phyloP scores from a whole-genome alignment of 1,284 basidiomycete species.

The Marasmius fiardii region DNA sequence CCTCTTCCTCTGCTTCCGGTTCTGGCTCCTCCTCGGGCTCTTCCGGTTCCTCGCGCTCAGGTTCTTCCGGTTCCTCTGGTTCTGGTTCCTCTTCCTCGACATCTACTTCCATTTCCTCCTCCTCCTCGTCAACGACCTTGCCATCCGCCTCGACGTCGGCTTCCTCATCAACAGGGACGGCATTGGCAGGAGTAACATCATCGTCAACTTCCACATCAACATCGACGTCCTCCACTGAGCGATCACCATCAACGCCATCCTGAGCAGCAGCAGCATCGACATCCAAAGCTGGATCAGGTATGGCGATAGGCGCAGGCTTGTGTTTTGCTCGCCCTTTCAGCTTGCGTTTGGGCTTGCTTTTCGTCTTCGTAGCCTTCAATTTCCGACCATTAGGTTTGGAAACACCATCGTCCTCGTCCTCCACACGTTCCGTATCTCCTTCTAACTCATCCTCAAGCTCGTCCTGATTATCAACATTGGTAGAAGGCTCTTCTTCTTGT shows the following conservation, averaged over 20 bases:
- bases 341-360: neutral
- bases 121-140: conserved; percentile 15
- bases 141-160: conserved; percentile 2
- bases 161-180: neutral
- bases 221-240: neutral
- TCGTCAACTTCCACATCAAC: conserved; percentile 5
- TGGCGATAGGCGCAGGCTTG: neutral
- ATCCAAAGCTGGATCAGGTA: neutral
- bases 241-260: neutral
- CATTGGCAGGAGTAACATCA: neutral
- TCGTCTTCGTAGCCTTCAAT: neutral
- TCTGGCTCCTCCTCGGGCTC: conserved; percentile 4
- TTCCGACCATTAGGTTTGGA: conserved; percentile 1
- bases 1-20: conserved; percentile 37
- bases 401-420: neutral
- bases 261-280: neutral
- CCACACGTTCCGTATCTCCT: neutral
- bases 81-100: conserved; percentile 21
- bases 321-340: neutral
- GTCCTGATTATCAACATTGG: neutral
- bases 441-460: conserved; percentile 2
- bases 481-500: neutral
- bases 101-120: conserved; percentile 12
- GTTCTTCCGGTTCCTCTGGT: conserved; percentile 20
- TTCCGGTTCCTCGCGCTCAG: conserved; percentile 19